Conservation (phyloP, 495 filamentous ascomycete genomes). For the Aspergillus carlsbadensis region DNA sequence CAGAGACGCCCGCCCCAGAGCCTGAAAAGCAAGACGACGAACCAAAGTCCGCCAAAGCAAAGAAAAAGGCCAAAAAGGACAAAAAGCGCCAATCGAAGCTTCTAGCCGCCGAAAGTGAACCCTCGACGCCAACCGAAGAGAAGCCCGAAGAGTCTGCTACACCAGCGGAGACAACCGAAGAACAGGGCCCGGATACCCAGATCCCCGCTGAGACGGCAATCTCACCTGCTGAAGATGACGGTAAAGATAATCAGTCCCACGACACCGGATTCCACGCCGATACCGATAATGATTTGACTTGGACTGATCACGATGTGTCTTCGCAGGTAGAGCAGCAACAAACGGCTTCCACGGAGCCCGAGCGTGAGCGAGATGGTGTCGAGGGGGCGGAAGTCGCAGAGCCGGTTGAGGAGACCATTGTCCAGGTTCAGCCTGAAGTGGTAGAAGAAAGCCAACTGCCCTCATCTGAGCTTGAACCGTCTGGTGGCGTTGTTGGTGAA, state of each 20-base stretch:
- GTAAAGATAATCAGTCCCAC: conserved; percentile 52
- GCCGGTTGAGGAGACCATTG: background rate
- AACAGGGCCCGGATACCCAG: conserved; percentile 19
- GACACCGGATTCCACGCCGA: conserved; percentile 36
- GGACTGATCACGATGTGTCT: conserved; percentile 52
- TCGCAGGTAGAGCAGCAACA: conserved; percentile 49
- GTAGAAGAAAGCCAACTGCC: conserved; percentile 1
- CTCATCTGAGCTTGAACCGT: conserved; percentile 2
- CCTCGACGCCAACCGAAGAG: conserved; percentile 7
- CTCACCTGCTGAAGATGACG: conserved; percentile 47
- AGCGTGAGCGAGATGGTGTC: conserved; percentile 33
- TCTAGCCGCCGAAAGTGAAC: conserved; percentile 21
- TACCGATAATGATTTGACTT: conserved; percentile 42
- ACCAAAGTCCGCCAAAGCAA: conserved; percentile 37
- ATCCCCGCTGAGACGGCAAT: conserved; percentile 31
- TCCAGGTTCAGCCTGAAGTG: background rate
- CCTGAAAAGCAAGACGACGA: conserved; percentile 27
- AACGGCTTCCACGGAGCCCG: conserved; percentile 37
- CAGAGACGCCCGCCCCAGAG: background rate
- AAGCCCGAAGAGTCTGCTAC: conserved; percentile 7
- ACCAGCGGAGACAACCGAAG: conserved; percentile 12
- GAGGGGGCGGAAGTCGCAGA: conserved; percentile 19
- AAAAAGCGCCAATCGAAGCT: conserved; percentile 43
- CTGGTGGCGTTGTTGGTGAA: background rate
- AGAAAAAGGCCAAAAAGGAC: conserved; percentile 48